These are phyloP conservation scores for Clitopilus hobsonii DNA, from an alignment of 768 basidiomycete species.

Conservation along the genomic window DNA sequence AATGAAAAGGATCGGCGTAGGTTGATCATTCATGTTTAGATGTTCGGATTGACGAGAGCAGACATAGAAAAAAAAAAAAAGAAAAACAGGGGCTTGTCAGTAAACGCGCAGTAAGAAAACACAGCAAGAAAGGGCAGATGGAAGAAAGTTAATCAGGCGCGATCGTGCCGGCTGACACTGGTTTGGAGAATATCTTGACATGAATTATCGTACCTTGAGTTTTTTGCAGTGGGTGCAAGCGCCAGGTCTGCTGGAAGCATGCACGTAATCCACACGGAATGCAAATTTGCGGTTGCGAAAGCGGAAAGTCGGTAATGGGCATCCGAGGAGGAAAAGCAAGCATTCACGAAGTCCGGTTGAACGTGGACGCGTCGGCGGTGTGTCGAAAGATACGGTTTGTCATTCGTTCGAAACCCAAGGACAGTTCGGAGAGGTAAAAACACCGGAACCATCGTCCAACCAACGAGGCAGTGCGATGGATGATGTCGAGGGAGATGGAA, in stretches of 20 bases:
- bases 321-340: conserved; percentile 3
- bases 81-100: neutral
- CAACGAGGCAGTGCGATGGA: neutral
- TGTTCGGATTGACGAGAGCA: conserved; percentile 8
- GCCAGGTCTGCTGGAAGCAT: conserved; percentile 48
- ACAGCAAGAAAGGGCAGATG: conserved; percentile 3
- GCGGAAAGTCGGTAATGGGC: neutral
- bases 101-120: neutral
- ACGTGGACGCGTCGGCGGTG: neutral
- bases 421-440: conserved; percentile 3
- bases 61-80: conserved; percentile 6
- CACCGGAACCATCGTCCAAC: neutral
- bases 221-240: conserved; percentile 87
- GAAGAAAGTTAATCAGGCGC: conserved; percentile 8
- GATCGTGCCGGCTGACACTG: conserved; percentile 12
- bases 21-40: no score
- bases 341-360: conserved; percentile 1
- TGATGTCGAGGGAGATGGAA: neutral
- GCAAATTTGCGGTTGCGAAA: neutral
- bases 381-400: neutral
- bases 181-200: conserved; percentile 4
- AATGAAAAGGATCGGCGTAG: neutral
- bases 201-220: conserved; percentile 60
- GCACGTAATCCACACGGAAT: neutral
- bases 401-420: neutral